Percentiles rank a stretch among this genome's conserved stretches.
phyloP scores from a whole-genome alignment of 2,329 filamentous ascomycete genomes.

The Exophiala xenobiotica region DNA sequence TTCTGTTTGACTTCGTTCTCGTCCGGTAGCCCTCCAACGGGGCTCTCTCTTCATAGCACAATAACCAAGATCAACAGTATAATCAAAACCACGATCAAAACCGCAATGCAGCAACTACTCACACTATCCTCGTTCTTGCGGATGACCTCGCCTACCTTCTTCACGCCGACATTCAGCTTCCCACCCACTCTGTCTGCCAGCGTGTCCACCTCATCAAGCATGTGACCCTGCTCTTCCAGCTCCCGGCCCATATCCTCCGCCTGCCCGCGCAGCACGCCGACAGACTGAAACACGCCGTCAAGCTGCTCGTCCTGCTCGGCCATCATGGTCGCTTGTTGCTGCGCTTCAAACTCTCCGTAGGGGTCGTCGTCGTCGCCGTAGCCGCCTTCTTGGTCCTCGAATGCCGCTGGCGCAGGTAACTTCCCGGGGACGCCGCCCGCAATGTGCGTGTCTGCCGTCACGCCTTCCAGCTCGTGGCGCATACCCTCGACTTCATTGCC shows the following conservation, averaged over 20 bases:
- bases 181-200: slow-evolving; percentile 85
- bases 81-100: slow-evolving; percentile 49
- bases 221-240: slow-evolving; percentile 87
- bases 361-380: slow-evolving; percentile 56
- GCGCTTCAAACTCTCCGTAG: slow-evolving; percentile 83
- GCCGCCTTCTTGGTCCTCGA: slow-evolving; percentile 44
- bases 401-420: slow-evolving; percentile 28
- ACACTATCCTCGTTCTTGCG: slow-evolving; percentile 78
- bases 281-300: slow-evolving; percentile 88
- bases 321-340: slow-evolving; percentile 89
- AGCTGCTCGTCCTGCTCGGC: slow-evolving; percentile 90
- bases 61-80: slow-evolving; percentile 78
- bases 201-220: slow-evolving; percentile 81
- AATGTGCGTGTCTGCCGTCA: slow-evolving; percentile 30
- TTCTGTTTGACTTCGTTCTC: not conserved
- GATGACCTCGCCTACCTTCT: slow-evolving; percentile 81
- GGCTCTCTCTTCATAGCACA: slow-evolving; percentile 49
- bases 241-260: slow-evolving; percentile 95
- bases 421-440: slow-evolving; percentile 39
- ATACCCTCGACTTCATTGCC: slow-evolving; percentile 85
- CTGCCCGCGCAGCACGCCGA: slow-evolving; percentile 85
- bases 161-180: slow-evolving; percentile 79
- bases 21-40: not conserved
- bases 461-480: slow-evolving; percentile 73
- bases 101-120: slow-evolving; percentile 25